phyloP scores from a whole-genome alignment of 306 rosid species.

The Rosa persica region DNA sequence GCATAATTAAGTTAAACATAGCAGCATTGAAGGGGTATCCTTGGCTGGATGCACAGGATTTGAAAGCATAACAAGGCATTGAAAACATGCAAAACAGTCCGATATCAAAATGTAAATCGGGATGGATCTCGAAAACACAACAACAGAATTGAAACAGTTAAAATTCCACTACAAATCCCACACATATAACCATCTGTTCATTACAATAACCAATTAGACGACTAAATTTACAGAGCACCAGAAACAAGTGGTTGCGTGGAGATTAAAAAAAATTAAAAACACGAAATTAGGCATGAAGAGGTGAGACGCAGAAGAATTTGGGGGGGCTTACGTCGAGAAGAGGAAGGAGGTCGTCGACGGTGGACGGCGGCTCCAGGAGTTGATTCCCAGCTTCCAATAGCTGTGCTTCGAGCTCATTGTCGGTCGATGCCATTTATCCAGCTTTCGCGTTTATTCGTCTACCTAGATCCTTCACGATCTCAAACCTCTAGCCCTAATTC shows the following conservation, averaged over 20 bases:
- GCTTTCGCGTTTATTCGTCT: conserved; percentile 7
- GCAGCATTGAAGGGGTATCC: background rate
- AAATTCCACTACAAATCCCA: conserved; percentile 2
- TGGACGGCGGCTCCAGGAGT: conserved; percentile 71
- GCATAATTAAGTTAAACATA: background rate
- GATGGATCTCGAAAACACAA: conserved; percentile 17
- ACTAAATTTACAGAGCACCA: conserved; percentile 3
- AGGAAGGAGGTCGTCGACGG: conserved; percentile 67
- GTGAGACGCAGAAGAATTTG: background rate
- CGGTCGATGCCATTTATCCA: conserved; percentile 52
- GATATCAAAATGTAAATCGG: background rate
- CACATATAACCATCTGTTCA: conserved; percentile 10
- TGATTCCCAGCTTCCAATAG: conserved; percentile 67
- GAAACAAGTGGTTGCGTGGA: background rate
- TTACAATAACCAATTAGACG: background rate
- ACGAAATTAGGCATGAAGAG: background rate
- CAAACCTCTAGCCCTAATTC: conserved; percentile 26
- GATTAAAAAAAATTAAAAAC: background rate
- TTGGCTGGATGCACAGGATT: background rate
- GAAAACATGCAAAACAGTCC: conserved; percentile 11
- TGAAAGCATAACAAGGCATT: background rate
- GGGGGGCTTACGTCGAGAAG: conserved; percentile 65
- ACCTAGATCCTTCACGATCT: conserved; percentile 49
- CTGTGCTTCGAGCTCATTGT: conserved; percentile 54
- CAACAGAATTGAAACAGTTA: background rate